These are phyloP conservation scores for Aspergillus brasiliensis DNA, from an alignment of 2,329 filamentous ascomycete genomes.

Conservation along the genomic window DNA sequence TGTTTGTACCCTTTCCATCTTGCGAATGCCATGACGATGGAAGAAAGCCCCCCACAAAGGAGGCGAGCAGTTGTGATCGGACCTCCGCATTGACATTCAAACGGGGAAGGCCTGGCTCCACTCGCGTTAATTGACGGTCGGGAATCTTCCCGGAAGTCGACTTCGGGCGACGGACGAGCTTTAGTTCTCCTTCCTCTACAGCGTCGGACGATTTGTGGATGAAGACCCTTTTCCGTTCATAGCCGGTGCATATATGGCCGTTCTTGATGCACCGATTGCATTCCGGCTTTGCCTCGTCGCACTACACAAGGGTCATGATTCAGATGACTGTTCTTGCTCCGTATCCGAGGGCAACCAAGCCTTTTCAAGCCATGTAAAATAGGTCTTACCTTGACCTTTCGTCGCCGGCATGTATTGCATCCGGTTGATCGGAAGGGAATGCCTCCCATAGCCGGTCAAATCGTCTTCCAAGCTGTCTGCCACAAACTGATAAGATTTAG, in stretches of 20 bases:
- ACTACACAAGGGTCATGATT: conserved; percentile 18
- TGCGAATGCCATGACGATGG: conserved; percentile 6
- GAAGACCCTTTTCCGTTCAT: conserved; percentile 19
- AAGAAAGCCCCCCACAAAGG: conserved; percentile 16
- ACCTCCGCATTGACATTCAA: conserved; percentile 18
- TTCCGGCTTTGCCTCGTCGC: conserved; percentile 26
- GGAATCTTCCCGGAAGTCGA: not conserved
- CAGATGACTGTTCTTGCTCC: not conserved
- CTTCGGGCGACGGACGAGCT: conserved; percentile 11
- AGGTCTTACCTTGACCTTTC: conserved; percentile 22
- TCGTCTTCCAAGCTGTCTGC: not conserved
- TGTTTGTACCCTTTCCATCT: not conserved
- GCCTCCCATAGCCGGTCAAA: conserved; percentile 15
- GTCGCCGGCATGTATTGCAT: conserved; percentile 24
- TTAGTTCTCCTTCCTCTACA: not conserved
- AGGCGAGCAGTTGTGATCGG: conserved; percentile 16
- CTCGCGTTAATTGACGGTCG: not conserved
- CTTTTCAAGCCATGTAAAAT: not conserved
- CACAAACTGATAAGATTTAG: not conserved
- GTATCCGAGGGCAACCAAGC: conserved; percentile 1
- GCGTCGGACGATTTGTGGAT: conserved; percentile 16
- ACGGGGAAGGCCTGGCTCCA: conserved; percentile 13
- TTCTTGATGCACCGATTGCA: conserved; percentile 27
- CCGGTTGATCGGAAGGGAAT: conserved; percentile 22
- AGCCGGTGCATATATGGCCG: conserved; percentile 25